Base-by-base conservation (phyloP, 2,329 filamentous ascomycete genomes). In the Colletotrichum cordylinicola region DNA sequence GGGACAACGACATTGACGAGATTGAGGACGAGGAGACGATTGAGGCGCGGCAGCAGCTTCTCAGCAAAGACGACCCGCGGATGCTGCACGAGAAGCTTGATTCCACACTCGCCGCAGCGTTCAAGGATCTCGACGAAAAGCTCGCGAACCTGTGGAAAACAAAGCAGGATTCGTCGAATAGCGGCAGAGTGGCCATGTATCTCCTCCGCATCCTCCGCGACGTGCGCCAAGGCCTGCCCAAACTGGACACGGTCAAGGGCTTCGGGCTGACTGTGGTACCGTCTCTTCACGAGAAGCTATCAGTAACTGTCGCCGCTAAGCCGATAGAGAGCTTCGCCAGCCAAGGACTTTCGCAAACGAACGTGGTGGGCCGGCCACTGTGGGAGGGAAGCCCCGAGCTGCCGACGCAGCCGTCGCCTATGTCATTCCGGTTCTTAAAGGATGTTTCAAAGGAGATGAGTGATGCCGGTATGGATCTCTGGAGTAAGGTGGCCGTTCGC, bases 301-400 rank as follows among this genome's bases (percentile, higher is more conserved):
- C 91, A 0, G 81, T 81, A 4, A 85, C 89, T 33, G 88, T 94
- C 2, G 86, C 89, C 0, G 80, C 83, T 15, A 82, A 86, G 0
- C 86, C 91, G 0, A 80, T 94, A 39, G 83, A 89, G 68, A 81
- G 88, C 67, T 87, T 93, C 67, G 79, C 83, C 2, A 82, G 82
- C n/a, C 81, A 81, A 4, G 82, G 86, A 0, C 82, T 90, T 55
- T 83, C 86, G 2, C 83, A 85, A 62, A 89, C 85, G 70, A 85
- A 81, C 33, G 88, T 94, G 1, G 88, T 89, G 3, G 92, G 93
- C 8, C 89, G 92, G 67, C 88, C 91, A 1, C 87, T 98, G 0
- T 98, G 96, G 96, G 95, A 98, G 82, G 94, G 94, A 6, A 69
- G 31, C 1, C 94, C 94, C 0, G 88, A 91, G 31, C 83, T 98